These are phyloP conservation scores for Spathaspora passalidarum DNA, from an alignment of 805 yeast genomes.

Conservation along the genomic window DNA sequence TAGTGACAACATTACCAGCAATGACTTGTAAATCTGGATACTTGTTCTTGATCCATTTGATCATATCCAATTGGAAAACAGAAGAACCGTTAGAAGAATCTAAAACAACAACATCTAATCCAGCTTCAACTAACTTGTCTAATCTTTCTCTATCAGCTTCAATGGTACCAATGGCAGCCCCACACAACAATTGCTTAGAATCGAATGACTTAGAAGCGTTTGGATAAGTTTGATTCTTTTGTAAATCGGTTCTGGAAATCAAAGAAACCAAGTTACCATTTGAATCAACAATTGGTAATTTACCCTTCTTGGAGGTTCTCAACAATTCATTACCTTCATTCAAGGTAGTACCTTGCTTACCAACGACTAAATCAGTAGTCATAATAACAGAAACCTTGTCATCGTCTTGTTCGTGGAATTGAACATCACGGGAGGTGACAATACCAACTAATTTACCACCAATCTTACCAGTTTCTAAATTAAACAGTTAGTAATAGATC, in stretches of 20 bases:
- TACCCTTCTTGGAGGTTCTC: constrained; percentile 94
- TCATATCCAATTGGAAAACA: constrained; percentile 88
- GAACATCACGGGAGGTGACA: constrained; percentile 94
- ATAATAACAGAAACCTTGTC: constrained; percentile 71
- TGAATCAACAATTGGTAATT: constrained; percentile 86
- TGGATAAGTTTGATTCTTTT: constrained; percentile 92
- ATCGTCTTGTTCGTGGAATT: constrained; percentile 77
- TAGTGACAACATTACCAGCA: constrained; percentile 98
- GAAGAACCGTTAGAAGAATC: constrained; percentile 99
- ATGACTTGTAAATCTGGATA: constrained; percentile 81
- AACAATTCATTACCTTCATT: constrained; percentile 86
- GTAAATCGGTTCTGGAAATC: constrained; percentile 93
- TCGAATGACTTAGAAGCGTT: constrained; percentile 88
- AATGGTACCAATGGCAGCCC: constrained; percentile 97
- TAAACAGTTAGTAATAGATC: constrained; percentile 24
- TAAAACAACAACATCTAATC: constrained; percentile 91
- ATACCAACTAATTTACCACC: constrained; percentile 93
- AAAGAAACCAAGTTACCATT: constrained; percentile 77
- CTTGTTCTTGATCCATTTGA: constrained; percentile 82
- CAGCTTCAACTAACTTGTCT: constrained; percentile 83
- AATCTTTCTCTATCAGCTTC: constrained; percentile 86
- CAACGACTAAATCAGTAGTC: constrained; percentile 88
- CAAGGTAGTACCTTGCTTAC: constrained; percentile 75
- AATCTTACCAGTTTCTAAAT: constrained; percentile 73
- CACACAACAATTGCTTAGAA: constrained; percentile 95